A percentile compares a stretch with the other conserved stretches of the same genome.
Evolutionary conservation across 768 basidiomycete species (phyloP).

Genomic region (Paxillus ammoniavirescens): DNA sequence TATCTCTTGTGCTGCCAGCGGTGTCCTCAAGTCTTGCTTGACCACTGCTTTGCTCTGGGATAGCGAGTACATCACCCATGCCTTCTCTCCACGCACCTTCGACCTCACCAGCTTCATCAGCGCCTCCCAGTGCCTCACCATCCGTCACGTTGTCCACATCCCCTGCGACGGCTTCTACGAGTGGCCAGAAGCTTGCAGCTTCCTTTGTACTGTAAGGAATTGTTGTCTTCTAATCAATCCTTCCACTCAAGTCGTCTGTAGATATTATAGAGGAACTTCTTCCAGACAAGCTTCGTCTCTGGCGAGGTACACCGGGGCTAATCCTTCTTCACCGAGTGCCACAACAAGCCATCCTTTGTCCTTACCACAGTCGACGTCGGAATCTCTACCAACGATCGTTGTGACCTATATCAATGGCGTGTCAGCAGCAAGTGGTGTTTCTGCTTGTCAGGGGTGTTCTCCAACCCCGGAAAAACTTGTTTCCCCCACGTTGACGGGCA

Average conservation of each 20-base stretch:
- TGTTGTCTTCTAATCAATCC: no score
- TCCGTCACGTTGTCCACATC: neutral
- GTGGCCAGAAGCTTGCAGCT: neutral
- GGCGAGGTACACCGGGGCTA: neutral
- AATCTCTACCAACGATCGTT: neutral
- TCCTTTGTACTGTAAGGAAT: neutral
- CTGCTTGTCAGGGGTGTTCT: neutral
- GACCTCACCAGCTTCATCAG: neutral
- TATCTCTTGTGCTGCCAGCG: neutral
- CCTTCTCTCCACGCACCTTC: neutral
- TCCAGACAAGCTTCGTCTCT: neutral
- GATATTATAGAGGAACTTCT: neutral
- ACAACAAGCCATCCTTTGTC: neutral
- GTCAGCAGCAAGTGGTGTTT: neutral
- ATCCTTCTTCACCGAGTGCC: neutral
- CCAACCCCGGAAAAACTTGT: neutral
- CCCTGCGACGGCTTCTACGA: neutral
- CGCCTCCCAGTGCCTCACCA: neutral
- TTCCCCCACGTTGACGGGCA: constrained; percentile 35
- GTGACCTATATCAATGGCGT: neutral
- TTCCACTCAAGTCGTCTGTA: no score
- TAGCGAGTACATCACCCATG: neutral
- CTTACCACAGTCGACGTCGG: neutral
- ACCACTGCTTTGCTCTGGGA: neutral
- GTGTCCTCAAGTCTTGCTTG: neutral